Conservation (phyloP, 2,329 filamentous ascomycete genomes). For the Cercospora sojina region DNA sequence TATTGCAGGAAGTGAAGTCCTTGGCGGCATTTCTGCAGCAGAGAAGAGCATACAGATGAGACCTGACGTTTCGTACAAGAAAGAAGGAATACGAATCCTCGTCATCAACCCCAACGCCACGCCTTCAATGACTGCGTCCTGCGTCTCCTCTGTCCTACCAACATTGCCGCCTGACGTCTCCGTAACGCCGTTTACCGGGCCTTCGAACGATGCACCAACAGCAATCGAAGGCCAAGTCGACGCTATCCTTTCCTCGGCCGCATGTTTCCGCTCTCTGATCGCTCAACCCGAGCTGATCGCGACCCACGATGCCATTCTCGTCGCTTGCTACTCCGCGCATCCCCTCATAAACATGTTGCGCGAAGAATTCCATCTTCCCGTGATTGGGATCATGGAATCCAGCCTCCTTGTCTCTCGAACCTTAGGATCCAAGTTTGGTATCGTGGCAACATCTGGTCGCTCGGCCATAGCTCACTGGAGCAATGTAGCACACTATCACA, state of each 20-base stretch:
- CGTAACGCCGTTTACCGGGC: conserved; percentile 53
- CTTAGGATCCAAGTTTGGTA: conserved; percentile 49
- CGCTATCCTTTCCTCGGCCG: conserved; percentile 52
- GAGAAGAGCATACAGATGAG: neutral
- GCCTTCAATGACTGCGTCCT: conserved; percentile 49
- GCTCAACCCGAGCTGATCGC: conserved; percentile 38
- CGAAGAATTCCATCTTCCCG: conserved; percentile 48
- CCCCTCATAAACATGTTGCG: conserved; percentile 49
- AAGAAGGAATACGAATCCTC: conserved; percentile 43
- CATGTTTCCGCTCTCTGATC: conserved; percentile 48
- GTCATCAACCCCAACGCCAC: conserved; percentile 53
- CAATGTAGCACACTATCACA: conserved; percentile 44
- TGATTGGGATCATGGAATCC: conserved; percentile 55
- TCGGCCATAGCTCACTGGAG: conserved; percentile 45
- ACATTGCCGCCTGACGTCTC: conserved; percentile 51
- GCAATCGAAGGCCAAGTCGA: conserved; percentile 55
- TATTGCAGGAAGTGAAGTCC: neutral
- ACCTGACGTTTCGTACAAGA: neutral
- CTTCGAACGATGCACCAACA: conserved; percentile 47
- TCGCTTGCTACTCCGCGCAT: conserved; percentile 53
- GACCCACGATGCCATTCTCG: conserved; percentile 49
- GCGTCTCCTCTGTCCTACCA: conserved; percentile 45
- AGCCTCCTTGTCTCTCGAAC: conserved; percentile 52
- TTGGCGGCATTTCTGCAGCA: neutral
- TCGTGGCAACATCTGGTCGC: conserved; percentile 45